Conservation (phyloP, 345 rosid genomes). For the Sisymbrium altissimum region DNA sequence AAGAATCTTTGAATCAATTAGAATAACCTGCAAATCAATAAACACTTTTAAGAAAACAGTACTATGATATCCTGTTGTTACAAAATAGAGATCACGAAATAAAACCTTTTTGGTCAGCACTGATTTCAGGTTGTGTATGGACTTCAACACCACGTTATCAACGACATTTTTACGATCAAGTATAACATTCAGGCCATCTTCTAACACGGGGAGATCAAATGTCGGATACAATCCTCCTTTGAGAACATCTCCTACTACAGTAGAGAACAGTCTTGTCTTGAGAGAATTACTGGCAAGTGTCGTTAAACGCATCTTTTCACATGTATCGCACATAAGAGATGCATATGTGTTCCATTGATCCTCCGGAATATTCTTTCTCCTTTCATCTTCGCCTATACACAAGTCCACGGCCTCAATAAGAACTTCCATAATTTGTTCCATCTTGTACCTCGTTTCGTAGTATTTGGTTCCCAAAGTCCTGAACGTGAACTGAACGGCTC, state of each 20-base stretch:
- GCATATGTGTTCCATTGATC: slow-evolving; percentile 21
- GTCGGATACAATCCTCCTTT: not conserved
- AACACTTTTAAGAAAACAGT: not conserved
- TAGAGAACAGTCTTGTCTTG: not conserved
- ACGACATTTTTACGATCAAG: slow-evolving; percentile 1
- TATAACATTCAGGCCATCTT: slow-evolving; percentile 12
- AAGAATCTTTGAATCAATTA: slow-evolving; percentile 14
- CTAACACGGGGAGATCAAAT: not conserved
- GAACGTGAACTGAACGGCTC: slow-evolving; percentile 20
- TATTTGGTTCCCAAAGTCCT: slow-evolving; percentile 8
- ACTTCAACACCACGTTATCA: not conserved
- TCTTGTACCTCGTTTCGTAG: not conserved
- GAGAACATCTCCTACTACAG: slow-evolving; percentile 20
- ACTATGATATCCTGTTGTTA: not conserved
- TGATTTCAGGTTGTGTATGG: not conserved
- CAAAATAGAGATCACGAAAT: not conserved
- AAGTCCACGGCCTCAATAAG: not conserved
- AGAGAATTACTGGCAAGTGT: not conserved
- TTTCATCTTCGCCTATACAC: slow-evolving; percentile 11
- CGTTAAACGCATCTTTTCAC: not conserved
- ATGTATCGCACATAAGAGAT: slow-evolving; percentile 13
- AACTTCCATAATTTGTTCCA: not conserved
- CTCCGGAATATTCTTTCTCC: slow-evolving; percentile 8
- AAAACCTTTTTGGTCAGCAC: not conserved
- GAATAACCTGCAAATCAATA: not conserved